Conservation (phyloP, 2,329 filamentous ascomycete species). For the Colletotrichum sp. region DNA sequence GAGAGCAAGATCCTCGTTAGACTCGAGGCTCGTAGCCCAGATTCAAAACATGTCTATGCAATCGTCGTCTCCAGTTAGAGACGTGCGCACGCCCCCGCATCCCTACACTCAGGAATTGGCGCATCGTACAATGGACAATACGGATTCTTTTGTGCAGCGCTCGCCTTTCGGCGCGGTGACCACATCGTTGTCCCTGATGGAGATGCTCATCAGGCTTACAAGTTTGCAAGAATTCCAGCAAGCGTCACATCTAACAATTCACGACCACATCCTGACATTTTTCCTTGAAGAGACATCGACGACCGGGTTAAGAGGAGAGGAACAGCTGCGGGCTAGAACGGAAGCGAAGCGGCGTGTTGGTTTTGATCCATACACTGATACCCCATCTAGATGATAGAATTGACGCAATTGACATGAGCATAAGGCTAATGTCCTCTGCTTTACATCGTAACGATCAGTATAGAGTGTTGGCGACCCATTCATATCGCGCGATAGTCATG, state of each 20-base stretch:
- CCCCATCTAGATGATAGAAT: constrained; percentile 19
- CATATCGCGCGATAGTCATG: background rate
- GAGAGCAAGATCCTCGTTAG: constrained; percentile 32
- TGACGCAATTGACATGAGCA: background rate
- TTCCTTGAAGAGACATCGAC: constrained; percentile 73
- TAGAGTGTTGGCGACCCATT: background rate
- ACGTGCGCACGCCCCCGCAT: background rate
- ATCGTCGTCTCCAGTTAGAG: constrained; percentile 12
- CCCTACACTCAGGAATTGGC: constrained; percentile 1
- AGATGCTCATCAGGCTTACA: constrained; percentile 85
- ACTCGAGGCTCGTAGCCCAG: constrained; percentile 43
- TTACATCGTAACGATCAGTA: background rate
- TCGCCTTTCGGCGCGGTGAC: constrained; percentile 59
- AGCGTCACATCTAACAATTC: constrained; percentile 85
- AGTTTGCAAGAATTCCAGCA: constrained; percentile 94
- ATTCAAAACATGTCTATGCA: constrained; percentile 44
- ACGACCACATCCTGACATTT: constrained; percentile 87
- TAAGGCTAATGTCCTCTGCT: background rate
- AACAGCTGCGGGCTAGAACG: constrained; percentile 46
- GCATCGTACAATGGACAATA: constrained; percentile 14
- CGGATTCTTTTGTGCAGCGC: constrained; percentile 39
- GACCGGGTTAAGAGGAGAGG: constrained; percentile 52
- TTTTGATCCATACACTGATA: constrained; percentile 62
- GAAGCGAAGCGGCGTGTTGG: constrained; percentile 56
- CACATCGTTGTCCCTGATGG: constrained; percentile 75